Base-by-base conservation (phyloP, 2,329 filamentous ascomycete genomes). In the Pyrenophora tritici-repentis region DNA sequence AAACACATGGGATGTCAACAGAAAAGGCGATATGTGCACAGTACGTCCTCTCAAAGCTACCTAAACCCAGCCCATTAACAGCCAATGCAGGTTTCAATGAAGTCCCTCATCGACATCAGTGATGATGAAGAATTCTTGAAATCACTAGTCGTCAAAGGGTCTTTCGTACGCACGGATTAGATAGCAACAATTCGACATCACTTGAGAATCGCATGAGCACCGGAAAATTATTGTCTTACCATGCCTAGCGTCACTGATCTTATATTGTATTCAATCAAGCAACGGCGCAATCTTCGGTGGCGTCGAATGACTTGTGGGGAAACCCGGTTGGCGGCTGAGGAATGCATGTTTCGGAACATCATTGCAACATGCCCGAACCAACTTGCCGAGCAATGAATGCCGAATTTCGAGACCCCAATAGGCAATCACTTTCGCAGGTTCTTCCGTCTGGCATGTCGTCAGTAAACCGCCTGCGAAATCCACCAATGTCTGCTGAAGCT, bases 191-290 rank as follows among this genome's bases (percentile, higher is more conserved):
- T 32, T 34, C 17, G 32, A 42, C 31, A 22, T 35, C 35, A 42
- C 34, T 12, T 24, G 5, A 17, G 20, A 41, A 6, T 29, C 24
- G 35, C 43, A 42, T 42, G 31, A 43, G 18, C 34, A 24, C 36
- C 56, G 58, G 60, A 58, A 42, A 53, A 59, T 55, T 44, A 45
- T 6, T 41, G 32, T 22, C 35, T 17, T 22, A 24, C 35, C 20
- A 18, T 20, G 29, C 26, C 6, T 37, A 45, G 42, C 44, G 44
- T 39, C 22, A 35, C 47, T 46, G 49, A 43, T 39, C 39, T 52
- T 57, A 60, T 53, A 61, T 63, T 61, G 38, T 42, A 42, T 32
- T 52, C 52, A 62, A 62, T 65, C 18, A 62, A 58, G 43, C 53
- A 54, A 58, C 59, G 59, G 58, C 41, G 46, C 59, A 56, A 53